Evolutionary conservation across 495 filamentous ascomycete genomes (phyloP), one percentile per base, ranked within the genome.

Genomic region (Talaromyces adpressus): DNA sequence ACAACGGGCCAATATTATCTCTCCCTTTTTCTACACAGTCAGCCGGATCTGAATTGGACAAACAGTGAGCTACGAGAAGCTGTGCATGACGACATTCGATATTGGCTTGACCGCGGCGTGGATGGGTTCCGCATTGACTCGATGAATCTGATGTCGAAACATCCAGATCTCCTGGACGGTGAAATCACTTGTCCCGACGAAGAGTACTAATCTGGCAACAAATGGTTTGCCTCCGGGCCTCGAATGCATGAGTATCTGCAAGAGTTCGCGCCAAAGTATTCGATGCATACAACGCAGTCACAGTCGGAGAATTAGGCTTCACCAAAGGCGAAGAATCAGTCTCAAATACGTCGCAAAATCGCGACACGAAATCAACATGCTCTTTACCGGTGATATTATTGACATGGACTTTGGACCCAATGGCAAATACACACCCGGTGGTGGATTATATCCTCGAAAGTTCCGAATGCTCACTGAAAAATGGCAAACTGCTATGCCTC

Each of bases 281-380:
- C 47, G 74, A 74, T 45, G 70, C 82, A 18, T 87, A 88, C 68
- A 78, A 86, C 59, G 77, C 81, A 4, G 75, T 89, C 63, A 85
- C 83, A 0, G 85, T 6, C 34, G 87, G 87, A 12, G 87, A 90
- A 69, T 75, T 88, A 56, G 84, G 85, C 1, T 79, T 81, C 65
- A 79, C 81, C 2, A 64, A 67, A 11, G 77, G 77, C 0, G 62
- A 63, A 11, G 57, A 76, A 29, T 75, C 84, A 59, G 65, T 80
- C 18, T 69, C 66, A 70, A 80, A 41, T 79, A 79, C 62, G 68
- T 87, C n/a, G 69, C 67, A 66, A 23, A 51, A 51, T 18, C 16
- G 9, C 47, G 47, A 51, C n/a, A 22, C 47, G n/a, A 51, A 11
- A 18, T 51, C 16, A 51, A 51, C n/a, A 75, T 87, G 47, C 16